Evolutionary conservation across 2,329 filamentous ascomycete genomes (phyloP), one percentile per base, ranked within the genome.

Genomic region (Fusarium incarnatum): DNA sequence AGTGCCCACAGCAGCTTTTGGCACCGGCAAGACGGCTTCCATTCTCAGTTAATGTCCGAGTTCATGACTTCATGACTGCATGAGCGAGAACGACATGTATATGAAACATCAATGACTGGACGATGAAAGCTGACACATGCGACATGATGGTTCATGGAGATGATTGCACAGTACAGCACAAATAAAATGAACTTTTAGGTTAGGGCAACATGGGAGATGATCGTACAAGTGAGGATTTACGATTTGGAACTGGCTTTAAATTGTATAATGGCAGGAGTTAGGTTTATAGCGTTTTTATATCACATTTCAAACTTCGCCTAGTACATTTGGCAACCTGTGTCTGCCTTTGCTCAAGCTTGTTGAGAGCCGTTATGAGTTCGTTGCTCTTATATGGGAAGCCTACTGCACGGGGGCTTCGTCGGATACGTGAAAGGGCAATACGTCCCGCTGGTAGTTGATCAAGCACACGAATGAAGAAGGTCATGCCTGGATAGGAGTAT

Each of bases 1-100:
- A 27, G 32, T 41, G 23, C 60, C 73, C 15, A 68, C 73, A 7
- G 47, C 68, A 10, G 58, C 50, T n/a, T 70, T 70, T 41, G 67
- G 67, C 22, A 16, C 46, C 12, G 66, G 69, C 28, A 75, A 74
- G 64, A 56, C 72, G 2, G 65, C 73, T 49, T 75, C 73, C 1
- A 64, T 73, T 40, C 68, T 60, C 23, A 74, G 70, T 54, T 75
- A 60, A 30, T 27, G 37, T 16, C 16, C 15, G 41, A 27, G 37
- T 16, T 56, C 47, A 54, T 22, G 42, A 54, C 9, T 56, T 30
- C 22, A 70, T 53, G 67, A 50, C 27, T 32, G 18, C 22, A 70
- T 49, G 44, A 44, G 32, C 23, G 45, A 27, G 58, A 32, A 56
- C 20, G 23, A 47, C 16, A 65, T 63, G 30, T 42, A n/a, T 32